Conservation (phyloP, 805 yeast species). For the Yarrowia phangngaensis region DNA sequence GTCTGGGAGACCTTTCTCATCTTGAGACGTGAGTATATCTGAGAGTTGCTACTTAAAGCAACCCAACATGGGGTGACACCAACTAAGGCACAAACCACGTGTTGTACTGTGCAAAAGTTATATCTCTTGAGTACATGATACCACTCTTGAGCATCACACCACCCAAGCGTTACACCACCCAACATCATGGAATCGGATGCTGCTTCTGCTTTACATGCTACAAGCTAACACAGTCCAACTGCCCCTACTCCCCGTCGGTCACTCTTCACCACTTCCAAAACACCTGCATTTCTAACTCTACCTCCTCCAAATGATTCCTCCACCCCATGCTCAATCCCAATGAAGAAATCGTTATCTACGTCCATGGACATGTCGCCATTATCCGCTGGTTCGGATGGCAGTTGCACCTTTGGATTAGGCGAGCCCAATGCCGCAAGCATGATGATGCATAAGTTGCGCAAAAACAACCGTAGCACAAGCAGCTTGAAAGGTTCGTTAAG, state of each 20-base stretch:
- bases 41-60: too few species aligned
- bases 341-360: conserved; percentile 4
- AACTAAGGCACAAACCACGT: too few species aligned
- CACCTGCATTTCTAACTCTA: conserved; percentile 25
- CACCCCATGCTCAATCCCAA: conserved; percentile 15
- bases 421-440: too few species aligned
- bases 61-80: too few species aligned
- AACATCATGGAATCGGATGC: too few species aligned
- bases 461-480: conserved; percentile 12
- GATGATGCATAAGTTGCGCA: neutral
- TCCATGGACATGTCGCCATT: conserved; percentile 14
- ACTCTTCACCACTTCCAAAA: conserved; percentile 16
- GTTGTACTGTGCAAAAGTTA: too few species aligned
- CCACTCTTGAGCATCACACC: too few species aligned
- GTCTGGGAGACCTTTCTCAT: neutral
- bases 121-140: too few species aligned
- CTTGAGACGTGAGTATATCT: conserved; percentile 18
- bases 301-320: conserved; percentile 25
- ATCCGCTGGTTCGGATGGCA: conserved; percentile 24
- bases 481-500: conserved; percentile 9
- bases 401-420: conserved; percentile 4
- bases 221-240: conserved; percentile 23
- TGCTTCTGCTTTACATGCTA: too few species aligned
- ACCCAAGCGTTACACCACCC: too few species aligned
- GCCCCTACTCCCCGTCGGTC: conserved; percentile 17